Evolutionary conservation across 768 basidiomycete genomes (phyloP), one percentile per base, ranked within the genome.

Genomic region (Russula abietina): DNA sequence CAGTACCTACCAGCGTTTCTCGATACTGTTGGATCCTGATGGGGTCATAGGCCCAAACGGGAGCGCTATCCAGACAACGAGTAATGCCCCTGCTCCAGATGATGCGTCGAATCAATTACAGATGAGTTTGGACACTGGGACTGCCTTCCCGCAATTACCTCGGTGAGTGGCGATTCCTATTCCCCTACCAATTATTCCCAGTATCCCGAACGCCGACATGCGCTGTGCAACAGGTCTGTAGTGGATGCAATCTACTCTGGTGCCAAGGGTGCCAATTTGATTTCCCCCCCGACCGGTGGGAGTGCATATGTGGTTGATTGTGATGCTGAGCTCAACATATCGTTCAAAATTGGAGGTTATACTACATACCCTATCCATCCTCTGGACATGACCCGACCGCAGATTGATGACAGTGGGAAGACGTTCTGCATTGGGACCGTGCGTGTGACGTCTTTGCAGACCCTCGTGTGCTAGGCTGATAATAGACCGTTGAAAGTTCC

Each of bases 41-140:
- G 84, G 83, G 0, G 73, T 89, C 55, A 79, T 84, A 30, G 87
- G 83, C 0, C 84, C 85, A 0, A 78, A 85, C 61, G 84, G 84
- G 10, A 70, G 79, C n/a, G 73, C 83, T 11, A 84, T 91, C 65
- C 64, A 75, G 43, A 74, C 45, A 14, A 63, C 26, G 4, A 48
- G 45, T 28, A 59, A 83, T 58, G 74, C 87, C 3, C 82, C 85
- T 64, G 88, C 87, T 1, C 87, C 86, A 10, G 78, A 77, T 59
- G 86, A 86, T 19, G 86, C 86, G 0, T 71, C 75, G 51, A 80
- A 80, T 49, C 84, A 84, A 67, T 74, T 82, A 10, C 85, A 84
- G 3, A 82, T 80, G 5, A 76, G 89, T 4, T 74, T 89, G 28
- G 89, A 90, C 69, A 84, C 85, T 6, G 89, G 89, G 0, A 88